Conservation (phyloP, 345 rosid genomes). For the Erodium maritimum region DNA sequence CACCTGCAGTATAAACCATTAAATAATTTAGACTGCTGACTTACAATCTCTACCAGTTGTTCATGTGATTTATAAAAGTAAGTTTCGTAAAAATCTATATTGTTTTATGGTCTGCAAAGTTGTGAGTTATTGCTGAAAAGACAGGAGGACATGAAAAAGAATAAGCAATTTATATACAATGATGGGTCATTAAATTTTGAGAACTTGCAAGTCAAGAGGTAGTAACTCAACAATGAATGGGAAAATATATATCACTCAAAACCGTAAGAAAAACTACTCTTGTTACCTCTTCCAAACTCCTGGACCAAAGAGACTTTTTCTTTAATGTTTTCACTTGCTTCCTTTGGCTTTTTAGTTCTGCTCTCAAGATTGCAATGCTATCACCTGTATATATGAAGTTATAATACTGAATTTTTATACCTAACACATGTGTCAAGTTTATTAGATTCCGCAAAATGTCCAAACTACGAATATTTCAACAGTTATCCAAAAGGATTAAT, state of each 20-base stretch:
- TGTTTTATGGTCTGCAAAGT: background rate
- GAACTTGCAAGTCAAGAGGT: background rate
- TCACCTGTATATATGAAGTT: slow-evolving; percentile 31
- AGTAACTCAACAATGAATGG: background rate
- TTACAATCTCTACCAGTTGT: background rate
- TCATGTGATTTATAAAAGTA: background rate
- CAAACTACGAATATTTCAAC: too few relatives aligned
- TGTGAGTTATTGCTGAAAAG: background rate
- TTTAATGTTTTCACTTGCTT: slow-evolving; percentile 63
- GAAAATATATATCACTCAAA: background rate
- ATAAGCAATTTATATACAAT: background rate
- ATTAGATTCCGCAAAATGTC: too few relatives aligned
- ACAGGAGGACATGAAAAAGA: background rate
- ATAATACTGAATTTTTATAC: background rate
- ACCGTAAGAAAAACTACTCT: background rate
- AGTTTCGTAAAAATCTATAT: background rate
- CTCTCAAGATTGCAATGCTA: slow-evolving; percentile 40
- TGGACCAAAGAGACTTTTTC: slow-evolving; percentile 84
- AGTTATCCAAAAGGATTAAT: too few relatives aligned
- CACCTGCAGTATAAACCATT: slow-evolving; percentile 36
- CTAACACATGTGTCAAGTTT: background rate
- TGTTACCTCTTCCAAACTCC: slow-evolving; percentile 76
- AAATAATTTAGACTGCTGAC: background rate
- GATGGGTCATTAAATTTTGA: background rate
- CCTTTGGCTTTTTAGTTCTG: slow-evolving; percentile 67